Evolutionary conservation across 2,329 filamentous ascomycete genomes (phyloP), one percentile per base, ranked within the genome.

Genomic region (Nannizziopsis barbatae): DNA sequence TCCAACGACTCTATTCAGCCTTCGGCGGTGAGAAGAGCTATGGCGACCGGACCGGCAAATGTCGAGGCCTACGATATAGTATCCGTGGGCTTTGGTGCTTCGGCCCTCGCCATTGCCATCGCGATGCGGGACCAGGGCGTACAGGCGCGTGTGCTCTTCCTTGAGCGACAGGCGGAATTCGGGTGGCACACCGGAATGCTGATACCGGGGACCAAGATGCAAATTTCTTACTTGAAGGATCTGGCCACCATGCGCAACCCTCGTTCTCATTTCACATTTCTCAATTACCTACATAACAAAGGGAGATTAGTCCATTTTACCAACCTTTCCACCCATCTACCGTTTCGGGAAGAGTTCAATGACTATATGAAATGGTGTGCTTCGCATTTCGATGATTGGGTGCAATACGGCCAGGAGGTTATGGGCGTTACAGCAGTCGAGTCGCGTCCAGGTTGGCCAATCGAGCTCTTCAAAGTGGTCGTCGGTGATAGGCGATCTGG

Each of bases 171-270:
- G 67, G 61, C 73, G 30, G 71, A 75, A 42, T 96, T 96, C 62
- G 80, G 84, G 50, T 96, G 90, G 90, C 90, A 96, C 66, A 81
- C 87, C 0, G 90, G 90, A 51, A 96, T 96, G 90, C 79, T 95
- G 51, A 77, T 96, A 2, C 86, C 88, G 0, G 89, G 88, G 4
- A 86, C 89, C 45, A 88, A 84, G 69, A 96, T 96, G 90, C 90
- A 96, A 64, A 96, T 96, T 58, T 93, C 86, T 8, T 96, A 95
- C 71, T 77, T 96, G 70, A 96, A 96, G 71, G 90, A 96, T 63
- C 78, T 96, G 65, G 90, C 90, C 2, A 92, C 86, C 2, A 74
- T 95, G 56, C 78, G 90, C 50, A 82, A 96, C 63, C 90, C 90
- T 6, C 79, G 84, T 86, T 54, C 52, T 56, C 77, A 88, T 59